Evolutionary conservation across 1,284 basidiomycete species (phyloP).

Genomic region (Sporisorium reilianum): DNA sequence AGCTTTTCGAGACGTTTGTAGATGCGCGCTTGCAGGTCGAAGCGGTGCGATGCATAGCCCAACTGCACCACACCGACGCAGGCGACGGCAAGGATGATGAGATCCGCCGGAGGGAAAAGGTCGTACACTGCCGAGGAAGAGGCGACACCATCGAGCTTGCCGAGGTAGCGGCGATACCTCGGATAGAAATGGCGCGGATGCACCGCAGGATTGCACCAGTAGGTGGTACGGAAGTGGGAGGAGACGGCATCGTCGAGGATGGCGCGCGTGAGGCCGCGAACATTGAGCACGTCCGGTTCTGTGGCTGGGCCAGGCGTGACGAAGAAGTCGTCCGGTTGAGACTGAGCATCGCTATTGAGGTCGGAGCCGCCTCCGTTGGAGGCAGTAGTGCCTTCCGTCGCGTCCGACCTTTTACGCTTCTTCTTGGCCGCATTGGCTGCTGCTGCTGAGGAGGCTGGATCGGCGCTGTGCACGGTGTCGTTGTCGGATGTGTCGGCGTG

Average conservation of each 20-base stretch:
- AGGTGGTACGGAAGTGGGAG: slow-evolving; percentile 35
- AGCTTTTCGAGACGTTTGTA: slow-evolving; percentile 36
- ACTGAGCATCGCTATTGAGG: not conserved
- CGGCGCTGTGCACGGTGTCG: not conserved
- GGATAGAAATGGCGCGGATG: slow-evolving; percentile 36
- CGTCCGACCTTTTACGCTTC: slow-evolving; percentile 33
- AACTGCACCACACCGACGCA: slow-evolving; percentile 44
- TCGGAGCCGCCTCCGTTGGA: not conserved
- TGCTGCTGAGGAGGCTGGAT: slow-evolving; percentile 1
- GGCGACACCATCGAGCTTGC: slow-evolving; percentile 26
- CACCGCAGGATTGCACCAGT: slow-evolving; percentile 45
- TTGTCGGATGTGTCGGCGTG: slow-evolving; percentile 22
- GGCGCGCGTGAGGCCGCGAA: slow-evolving; percentile 37
- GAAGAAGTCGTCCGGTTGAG: slow-evolving; percentile 12
- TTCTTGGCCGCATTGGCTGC: slow-evolving; percentile 9
- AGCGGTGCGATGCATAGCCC: slow-evolving; percentile 22
- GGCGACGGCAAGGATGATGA: slow-evolving; percentile 38
- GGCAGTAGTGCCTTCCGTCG: not conserved
- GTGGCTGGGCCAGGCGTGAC: slow-evolving; percentile 9
- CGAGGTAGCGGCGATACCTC: slow-evolving; percentile 27
- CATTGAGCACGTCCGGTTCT: slow-evolving; percentile 31
- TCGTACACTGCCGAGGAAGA: slow-evolving; percentile 17
- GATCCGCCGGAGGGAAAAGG: slow-evolving; percentile 29
- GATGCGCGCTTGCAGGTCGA: slow-evolving; percentile 48
- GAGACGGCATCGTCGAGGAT: slow-evolving; percentile 33